Base-by-base conservation (phyloP, 495 filamentous ascomycete species). In the Mycothermus thermophilus region DNA sequence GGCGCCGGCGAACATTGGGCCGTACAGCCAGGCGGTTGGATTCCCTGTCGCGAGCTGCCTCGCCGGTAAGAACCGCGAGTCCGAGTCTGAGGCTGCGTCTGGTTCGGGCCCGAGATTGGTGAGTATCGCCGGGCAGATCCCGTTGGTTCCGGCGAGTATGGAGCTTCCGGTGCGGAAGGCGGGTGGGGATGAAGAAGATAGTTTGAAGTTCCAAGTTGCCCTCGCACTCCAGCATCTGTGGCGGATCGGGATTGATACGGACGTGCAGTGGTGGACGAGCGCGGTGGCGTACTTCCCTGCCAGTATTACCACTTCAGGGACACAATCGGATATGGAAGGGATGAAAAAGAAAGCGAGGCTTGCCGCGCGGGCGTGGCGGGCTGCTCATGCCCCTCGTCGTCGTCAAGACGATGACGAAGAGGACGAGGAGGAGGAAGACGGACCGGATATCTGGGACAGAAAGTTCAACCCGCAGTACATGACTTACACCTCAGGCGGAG, bases 1-100 rank as follows among this genome's bases (percentile, higher is more conserved):
- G 90, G 92, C 90, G 1, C 90, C 90, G 0, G 87, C 92, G 6
- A 96, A 96, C 44, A 99, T 99, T 34, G 90, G 90, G 0, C 90
- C 92, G 0, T 99, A 99, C 54, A 92, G 84, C 9, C 90, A 99
- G 59, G 84, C 90, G 1, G 75, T 90, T 30, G 64, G 73, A 12
- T 54, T 75, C 13, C 74, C 74, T 20, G 38, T 72, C 7, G 27
- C 23, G 9, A 49, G 48, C 15, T 25, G n/a, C n/a, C n/a, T n/a
- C 31, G 30, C 23, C 14, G 28, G 15, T n/a, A 13, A 23, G 3
- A 20, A 13, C 1, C 15, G 16, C 2, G 19, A 18, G 13, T 1
- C 12, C 5, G 26, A 25, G 12, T 5, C 22, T 5, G 8, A 18
- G 12, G 4, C 30, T 15, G 26, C 39, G 10, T 30, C 37, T 13